Percentiles rank a stretch among this genome's conserved stretches.
Evolutionary conservation across 2,329 filamentous ascomycete species (phyloP).

Genomic region (Daldinia sp.): DNA sequence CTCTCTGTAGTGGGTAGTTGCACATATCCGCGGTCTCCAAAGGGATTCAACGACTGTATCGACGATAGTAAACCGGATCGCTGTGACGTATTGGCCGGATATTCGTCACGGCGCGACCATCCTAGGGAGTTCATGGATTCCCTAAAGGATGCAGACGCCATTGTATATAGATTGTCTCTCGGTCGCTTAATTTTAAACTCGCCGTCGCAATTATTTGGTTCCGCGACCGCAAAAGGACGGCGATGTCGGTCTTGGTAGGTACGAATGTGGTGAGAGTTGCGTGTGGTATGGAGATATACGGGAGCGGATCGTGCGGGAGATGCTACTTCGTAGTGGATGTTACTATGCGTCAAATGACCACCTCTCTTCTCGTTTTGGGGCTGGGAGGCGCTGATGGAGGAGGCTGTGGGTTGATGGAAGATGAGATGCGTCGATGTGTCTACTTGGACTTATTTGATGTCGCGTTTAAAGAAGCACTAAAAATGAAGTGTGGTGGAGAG

Average conservation of each 20-base stretch:
- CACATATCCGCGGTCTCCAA: conserved; percentile 85
- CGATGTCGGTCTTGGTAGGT: conserved; percentile 28
- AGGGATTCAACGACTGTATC: conserved; percentile 87
- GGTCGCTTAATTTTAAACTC: conserved; percentile 7
- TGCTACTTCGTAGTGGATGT: conserved; percentile 38
- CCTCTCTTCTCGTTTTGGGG: conserved; percentile 24
- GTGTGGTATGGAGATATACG: conserved; percentile 33
- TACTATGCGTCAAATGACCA: conserved; percentile 38
- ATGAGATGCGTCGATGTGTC: conserved; percentile 19
- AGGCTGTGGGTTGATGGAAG: conserved; percentile 27
- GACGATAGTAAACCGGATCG: conserved; percentile 80
- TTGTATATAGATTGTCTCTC: conserved; percentile 50
- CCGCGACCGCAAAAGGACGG: conserved; percentile 24
- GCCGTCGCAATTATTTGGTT: conserved; percentile 16
- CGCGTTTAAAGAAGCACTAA: conserved; percentile 37
- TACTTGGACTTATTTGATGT: conserved; percentile 34
- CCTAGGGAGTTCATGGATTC: conserved; percentile 95
- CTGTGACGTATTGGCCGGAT: conserved; percentile 76
- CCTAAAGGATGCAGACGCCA: conserved; percentile 90
- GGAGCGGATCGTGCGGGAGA: conserved; percentile 30
- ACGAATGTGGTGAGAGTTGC: conserved; percentile 1
- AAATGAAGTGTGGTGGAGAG: conserved; percentile 32
- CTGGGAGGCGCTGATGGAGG: conserved; percentile 22
- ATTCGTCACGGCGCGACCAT: conserved; percentile 88
- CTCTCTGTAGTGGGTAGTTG: conserved; percentile 86